These are phyloP conservation scores for Penicillium digitatum DNA, from an alignment of 2,329 filamentous ascomycete species.

Conservation along the genomic window DNA sequence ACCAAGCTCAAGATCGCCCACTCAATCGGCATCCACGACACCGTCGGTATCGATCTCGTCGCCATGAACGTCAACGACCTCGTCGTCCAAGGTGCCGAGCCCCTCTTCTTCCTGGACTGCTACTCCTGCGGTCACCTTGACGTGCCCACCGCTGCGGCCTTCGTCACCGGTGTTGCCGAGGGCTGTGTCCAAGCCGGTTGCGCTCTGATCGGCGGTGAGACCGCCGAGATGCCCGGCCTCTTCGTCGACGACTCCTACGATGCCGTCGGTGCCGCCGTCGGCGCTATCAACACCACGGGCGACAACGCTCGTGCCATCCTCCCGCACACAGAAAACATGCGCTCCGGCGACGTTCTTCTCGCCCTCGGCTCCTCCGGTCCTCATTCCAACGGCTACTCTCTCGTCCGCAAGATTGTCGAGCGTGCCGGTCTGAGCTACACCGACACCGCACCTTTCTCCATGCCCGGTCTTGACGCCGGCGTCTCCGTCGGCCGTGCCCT, in stretches of 20 bases:
- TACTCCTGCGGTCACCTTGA: slow-evolving; percentile 90
- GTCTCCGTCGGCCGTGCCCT: slow-evolving; percentile 66
- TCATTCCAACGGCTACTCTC: slow-evolving; percentile 95
- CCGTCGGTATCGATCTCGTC: slow-evolving; percentile 92
- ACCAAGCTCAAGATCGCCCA: slow-evolving; percentile 97
- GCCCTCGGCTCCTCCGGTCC: slow-evolving; percentile 81
- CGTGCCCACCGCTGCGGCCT: slow-evolving; percentile 71
- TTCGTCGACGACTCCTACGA: slow-evolving; percentile 88
- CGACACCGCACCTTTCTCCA: slow-evolving; percentile 72
- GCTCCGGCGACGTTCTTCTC: slow-evolving; percentile 75
- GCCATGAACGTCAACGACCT: slow-evolving; percentile 99
- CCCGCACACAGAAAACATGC: slow-evolving; percentile 72
- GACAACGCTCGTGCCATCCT: slow-evolving; percentile 62
- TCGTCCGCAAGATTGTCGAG: slow-evolving; percentile 86
- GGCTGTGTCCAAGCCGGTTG: slow-evolving; percentile 83
- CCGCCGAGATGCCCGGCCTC: slow-evolving; percentile 96
- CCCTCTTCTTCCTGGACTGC: slow-evolving; percentile 96
- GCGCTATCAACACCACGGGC: slow-evolving; percentile 61
- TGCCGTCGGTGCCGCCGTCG: slow-evolving; percentile 83
- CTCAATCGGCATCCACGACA: slow-evolving; percentile 81
- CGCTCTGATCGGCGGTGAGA: slow-evolving; percentile 93
- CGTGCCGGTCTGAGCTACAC: slow-evolving; percentile 67
- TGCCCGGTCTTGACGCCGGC: slow-evolving; percentile 60
- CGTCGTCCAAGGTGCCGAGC: slow-evolving; percentile 90
- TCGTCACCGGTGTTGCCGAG: slow-evolving; percentile 83